These are phyloP conservation scores for Exophiala viscosa DNA, from an alignment of 2,329 filamentous ascomycete genomes.

Conservation along the genomic window DNA sequence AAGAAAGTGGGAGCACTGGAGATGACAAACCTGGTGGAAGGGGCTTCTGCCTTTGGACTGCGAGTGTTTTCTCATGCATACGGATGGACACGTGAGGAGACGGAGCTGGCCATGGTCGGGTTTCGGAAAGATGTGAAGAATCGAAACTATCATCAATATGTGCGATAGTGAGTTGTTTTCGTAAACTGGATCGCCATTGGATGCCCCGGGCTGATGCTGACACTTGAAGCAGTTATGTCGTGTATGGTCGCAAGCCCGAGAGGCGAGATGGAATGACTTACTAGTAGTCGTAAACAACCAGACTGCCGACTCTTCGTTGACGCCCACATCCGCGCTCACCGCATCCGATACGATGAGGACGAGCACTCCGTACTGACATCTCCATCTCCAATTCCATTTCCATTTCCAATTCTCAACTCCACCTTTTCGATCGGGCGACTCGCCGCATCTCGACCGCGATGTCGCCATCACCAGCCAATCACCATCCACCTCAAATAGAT, in stretches of 20 bases:
- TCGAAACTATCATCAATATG: slow-evolving; percentile 14
- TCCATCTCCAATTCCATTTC: no score
- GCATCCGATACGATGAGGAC: not conserved
- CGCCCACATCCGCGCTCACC: not conserved
- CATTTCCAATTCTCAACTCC: not conserved
- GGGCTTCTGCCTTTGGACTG: slow-evolving; percentile 12
- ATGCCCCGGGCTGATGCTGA: not conserved
- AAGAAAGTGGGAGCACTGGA: slow-evolving; percentile 24
- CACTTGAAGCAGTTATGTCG: slow-evolving; percentile 10
- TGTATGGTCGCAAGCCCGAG: slow-evolving; percentile 13
- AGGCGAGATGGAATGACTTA: not conserved
- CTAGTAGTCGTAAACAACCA: not conserved
- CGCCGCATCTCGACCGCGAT: slow-evolving; percentile 9
- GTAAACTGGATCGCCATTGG: not conserved
- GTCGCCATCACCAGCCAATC: slow-evolving; percentile 25
- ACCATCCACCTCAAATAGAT: slow-evolving; percentile 14
- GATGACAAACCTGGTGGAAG: slow-evolving; percentile 15
- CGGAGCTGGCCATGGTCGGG: slow-evolving; percentile 11
- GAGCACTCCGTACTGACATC: no score
- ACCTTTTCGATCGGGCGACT: not conserved
- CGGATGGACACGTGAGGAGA: slow-evolving; percentile 17
- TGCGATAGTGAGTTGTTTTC: slow-evolving; percentile 13
- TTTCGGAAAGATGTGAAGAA: slow-evolving; percentile 16
- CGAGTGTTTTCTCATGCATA: slow-evolving; percentile 13
- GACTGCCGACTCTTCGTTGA: not conserved